Base-by-base conservation (phyloP, 345 rosid genomes). In the Salix exigua region DNA sequence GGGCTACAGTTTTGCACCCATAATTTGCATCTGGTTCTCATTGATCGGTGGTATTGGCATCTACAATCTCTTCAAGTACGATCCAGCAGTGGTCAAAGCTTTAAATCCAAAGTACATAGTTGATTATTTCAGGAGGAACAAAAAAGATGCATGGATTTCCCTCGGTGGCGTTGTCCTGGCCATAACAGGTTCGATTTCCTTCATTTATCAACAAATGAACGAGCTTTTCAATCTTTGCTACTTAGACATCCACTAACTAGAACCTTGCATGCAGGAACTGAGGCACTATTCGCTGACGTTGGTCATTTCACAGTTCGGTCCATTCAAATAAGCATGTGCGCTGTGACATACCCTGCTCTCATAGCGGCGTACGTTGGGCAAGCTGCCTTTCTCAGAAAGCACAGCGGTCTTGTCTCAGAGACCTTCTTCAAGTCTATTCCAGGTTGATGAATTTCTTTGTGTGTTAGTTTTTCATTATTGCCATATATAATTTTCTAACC, bases 301-400 rank as follows among this genome's bases (percentile, higher is more conserved):
- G 84, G 84, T 1, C 84, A 81, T 42, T 81, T 81, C 68, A 73
- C 84, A 8, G 84, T 77, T 31, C 63, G 26, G 53, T 81, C 84
- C 25, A 73, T 81, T 46, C 84, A 81, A 44, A 62, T 81, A 51
- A 81, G 84, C 30, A 81, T 81, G 84, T 81, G 84, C 50, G 9
- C 64, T 21, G 80, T 81, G 38, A 81, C 84, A 1, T 81, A 81
- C 71, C 84, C 84, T 2, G 78, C 84, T 38, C 78, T 81, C 17
- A 1, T 81, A 18, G 55, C 53, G 14, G 84, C 84, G 13, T 81
- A 81, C 14, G 7, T 28, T 17, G 88, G 89, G 23, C 88, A 86
- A 64, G 83, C 88, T 8, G 79, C 91, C 28, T 85, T 74, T 73
- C 88, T 88, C 25, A 76, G 80, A 51, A 83, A 80, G 73, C 79